phyloP scores from a whole-genome alignment of 2,329 filamentous ascomycete genomes.

The Xylaria sp. region DNA sequence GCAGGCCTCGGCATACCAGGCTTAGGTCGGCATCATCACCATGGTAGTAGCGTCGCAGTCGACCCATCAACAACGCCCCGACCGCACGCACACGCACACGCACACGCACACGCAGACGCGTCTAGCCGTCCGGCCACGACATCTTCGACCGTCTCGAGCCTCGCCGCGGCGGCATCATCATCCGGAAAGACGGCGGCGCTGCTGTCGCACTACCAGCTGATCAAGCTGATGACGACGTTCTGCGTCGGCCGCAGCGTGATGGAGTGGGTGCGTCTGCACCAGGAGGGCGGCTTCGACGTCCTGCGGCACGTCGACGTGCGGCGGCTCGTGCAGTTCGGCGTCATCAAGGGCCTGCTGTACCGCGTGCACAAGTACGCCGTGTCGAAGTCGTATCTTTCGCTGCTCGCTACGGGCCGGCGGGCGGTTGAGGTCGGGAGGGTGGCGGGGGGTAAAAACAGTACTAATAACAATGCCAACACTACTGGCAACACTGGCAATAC shows the following conservation, averaged over 20 bases:
- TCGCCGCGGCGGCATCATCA: neutral
- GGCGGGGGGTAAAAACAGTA: conserved; percentile 9
- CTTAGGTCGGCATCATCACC: neutral
- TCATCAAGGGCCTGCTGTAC: conserved; percentile 95
- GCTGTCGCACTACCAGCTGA: conserved; percentile 69
- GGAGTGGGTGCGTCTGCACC: conserved; percentile 85
- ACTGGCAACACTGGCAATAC: too few relatives aligned
- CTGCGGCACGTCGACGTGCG: conserved; percentile 85
- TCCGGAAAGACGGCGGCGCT: neutral
- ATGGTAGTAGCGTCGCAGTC: neutral
- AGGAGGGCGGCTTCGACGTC: conserved; percentile 71
- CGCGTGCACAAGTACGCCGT: conserved; percentile 92
- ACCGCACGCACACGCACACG: neutral
- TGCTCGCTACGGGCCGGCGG: conserved; percentile 64
- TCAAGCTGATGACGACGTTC: conserved; percentile 87
- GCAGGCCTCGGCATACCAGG: conserved; percentile 18
- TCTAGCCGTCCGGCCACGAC: conserved; percentile 19
- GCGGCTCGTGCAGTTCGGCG: conserved; percentile 91
- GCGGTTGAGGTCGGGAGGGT: conserved; percentile 45
- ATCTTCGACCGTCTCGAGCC: neutral
- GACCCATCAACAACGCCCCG: conserved; percentile 22
- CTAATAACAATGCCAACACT: neutral
- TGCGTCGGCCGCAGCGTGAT: conserved; percentile 84
- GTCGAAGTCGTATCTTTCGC: conserved; percentile 69
- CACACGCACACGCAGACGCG: neutral